phyloP scores from a whole-genome alignment of 768 basidiomycete genomes.

The Mycena chlorophos region DNA sequence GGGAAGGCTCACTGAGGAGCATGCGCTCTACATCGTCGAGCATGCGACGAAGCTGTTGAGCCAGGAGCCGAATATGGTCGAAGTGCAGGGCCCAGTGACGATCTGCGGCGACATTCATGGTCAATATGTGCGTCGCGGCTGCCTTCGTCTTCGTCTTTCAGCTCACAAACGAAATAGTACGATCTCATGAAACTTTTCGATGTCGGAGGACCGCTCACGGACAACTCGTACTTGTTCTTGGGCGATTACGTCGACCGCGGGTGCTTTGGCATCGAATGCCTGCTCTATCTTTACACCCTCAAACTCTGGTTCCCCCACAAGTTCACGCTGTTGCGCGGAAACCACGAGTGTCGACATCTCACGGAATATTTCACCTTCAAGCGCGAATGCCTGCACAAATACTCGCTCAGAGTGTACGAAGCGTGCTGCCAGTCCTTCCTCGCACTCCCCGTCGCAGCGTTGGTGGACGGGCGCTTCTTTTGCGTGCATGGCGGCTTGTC shows the following conservation, averaged over 20 bases:
- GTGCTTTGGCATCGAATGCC: conserved; percentile 86
- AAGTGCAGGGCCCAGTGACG: conserved; percentile 86
- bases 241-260: conserved; percentile 98
- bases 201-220: conserved; percentile 80
- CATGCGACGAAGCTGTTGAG: conserved; percentile 65
- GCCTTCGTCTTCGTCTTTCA: neutral
- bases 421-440: conserved; percentile 90
- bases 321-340: conserved; percentile 84
- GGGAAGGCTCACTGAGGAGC: conserved; percentile 77
- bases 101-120: conserved; percentile 98
- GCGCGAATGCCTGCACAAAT: conserved; percentile 94
- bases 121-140: conserved; percentile 70
- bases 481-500: conserved; percentile 97
- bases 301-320: conserved; percentile 88
- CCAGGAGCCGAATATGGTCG: conserved; percentile 81
- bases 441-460: conserved; percentile 84
- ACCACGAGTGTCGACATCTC: conserved; percentile 95
- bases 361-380: conserved; percentile 99
- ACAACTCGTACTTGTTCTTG: conserved; percentile 89
- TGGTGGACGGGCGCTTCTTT: conserved; percentile 94
- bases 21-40: conserved; percentile 81
- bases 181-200: conserved; percentile 98
- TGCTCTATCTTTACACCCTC: conserved; percentile 89
- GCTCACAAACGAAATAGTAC: conserved; percentile 53
- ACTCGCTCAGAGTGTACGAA: conserved; percentile 83